Percentiles rank a stretch among this genome's conserved stretches.
These are phyloP conservation scores for Leccinum truebloodii DNA, from an alignment of 768 basidiomycete genomes.

Conservation along the genomic window DNA sequence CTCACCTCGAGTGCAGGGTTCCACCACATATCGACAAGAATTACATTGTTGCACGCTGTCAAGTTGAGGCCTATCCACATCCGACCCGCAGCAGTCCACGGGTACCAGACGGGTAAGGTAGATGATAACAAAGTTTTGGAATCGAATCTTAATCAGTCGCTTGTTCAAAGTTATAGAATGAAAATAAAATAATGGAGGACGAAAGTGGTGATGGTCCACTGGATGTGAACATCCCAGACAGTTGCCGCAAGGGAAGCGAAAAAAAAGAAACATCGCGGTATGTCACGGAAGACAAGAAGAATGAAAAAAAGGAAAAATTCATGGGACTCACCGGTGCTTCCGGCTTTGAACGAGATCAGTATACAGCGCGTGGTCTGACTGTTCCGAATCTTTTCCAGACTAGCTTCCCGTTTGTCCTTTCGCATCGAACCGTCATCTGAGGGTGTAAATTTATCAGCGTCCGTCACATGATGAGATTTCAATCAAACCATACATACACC, in stretches of 20 bases:
- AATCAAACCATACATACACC: conserved; percentile 63
- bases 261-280: neutral
- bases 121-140: neutral
- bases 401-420: conserved; percentile 70
- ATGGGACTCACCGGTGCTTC: conserved; percentile 71
- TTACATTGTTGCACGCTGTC: conserved; percentile 92
- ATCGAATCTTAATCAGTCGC: conserved; percentile 18
- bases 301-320: neutral
- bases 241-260: neutral
- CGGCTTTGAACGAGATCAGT: conserved; percentile 95
- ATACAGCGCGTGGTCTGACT: conserved; percentile 67
- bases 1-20: conserved; percentile 81
- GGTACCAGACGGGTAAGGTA: neutral
- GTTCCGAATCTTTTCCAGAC: conserved; percentile 70
- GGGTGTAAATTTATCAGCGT: conserved; percentile 8
- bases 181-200: neutral
- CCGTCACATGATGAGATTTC: neutral
- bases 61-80: conserved; percentile 71
- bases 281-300: neutral
- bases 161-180: neutral
- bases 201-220: neutral
- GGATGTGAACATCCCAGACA: neutral
- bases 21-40: conserved; percentile 96
- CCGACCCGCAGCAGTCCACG: neutral
- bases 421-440: conserved; percentile 90